A percentile compares a stretch with the other conserved stretches of the same genome.
These are phyloP conservation scores for Carex pumila DNA, from an alignment of 176 grass and related monocot species.

Conservation along the genomic window DNA sequence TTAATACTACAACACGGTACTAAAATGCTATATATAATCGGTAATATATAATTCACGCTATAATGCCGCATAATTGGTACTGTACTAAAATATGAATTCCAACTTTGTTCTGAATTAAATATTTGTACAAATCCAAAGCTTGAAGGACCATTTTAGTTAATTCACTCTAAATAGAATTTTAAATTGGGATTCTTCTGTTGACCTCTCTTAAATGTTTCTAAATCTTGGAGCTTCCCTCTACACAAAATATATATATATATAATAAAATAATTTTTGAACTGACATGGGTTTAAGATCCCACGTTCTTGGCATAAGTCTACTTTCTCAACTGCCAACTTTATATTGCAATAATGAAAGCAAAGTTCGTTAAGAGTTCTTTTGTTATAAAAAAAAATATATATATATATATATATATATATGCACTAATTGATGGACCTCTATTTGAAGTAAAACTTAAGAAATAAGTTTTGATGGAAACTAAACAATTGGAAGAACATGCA, in stretches of 20 bases:
- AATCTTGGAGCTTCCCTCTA: background rate
- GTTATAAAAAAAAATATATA: background rate
- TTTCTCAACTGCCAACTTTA: constrained; percentile 19
- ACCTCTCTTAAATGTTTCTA: background rate
- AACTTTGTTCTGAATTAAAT: too few relatives aligned
- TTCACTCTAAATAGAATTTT: background rate
- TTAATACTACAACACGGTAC: too few relatives aligned
- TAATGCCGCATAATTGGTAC: too few relatives aligned
- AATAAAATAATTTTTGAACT: background rate
- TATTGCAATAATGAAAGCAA: constrained; percentile 16
- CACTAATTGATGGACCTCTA: background rate
- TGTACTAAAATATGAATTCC: too few relatives aligned
- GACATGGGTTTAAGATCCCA: constrained; percentile 19
- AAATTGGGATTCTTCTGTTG: constrained; percentile 11
- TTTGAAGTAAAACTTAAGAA: constrained; percentile 14
- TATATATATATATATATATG: too few relatives aligned
- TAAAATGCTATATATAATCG: too few relatives aligned
- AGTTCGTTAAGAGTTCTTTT: constrained; percentile 21
- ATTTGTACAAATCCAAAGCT: background rate
- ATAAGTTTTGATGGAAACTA: constrained; percentile 15
- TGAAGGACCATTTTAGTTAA: background rate
- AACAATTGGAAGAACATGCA: constrained; percentile 8
- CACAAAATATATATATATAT: background rate
- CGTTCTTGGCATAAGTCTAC: constrained; percentile 19
- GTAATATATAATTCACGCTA: too few relatives aligned